Evolutionary conservation across 2,329 filamentous ascomycete species (phyloP), one percentile per base, ranked within the genome.

Genomic region (Nectriaceae sp.): DNA sequence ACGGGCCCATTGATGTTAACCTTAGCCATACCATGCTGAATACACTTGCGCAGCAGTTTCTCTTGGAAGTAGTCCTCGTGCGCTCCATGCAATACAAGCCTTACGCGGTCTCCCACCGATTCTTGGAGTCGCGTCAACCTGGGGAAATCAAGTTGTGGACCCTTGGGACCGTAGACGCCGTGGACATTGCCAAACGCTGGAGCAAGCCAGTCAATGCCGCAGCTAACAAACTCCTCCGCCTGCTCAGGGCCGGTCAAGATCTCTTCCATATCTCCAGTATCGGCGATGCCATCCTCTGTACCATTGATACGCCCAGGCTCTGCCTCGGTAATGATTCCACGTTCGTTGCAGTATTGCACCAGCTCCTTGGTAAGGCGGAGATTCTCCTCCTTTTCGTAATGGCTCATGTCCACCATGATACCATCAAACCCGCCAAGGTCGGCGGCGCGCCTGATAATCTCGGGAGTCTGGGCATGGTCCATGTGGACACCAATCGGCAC

Each of bases 381-480:
- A 61, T 89, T 89, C 69, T 88, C 85, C 46, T 78, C 84, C 56
- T 83, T 84, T 55, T 87, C 84, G 62, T 86, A 83, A 63, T 89
- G 86, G 50, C 77, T 82, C 85, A 89, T 89, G 67, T 90, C 87
- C 0, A 89, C 82, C 86, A 90, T 89, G 63, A 90, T 88, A 43
- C 75, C 78, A 63, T 89, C 87, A 55, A 89, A 89, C 0, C 74
- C 74, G 35, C 82, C 70, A 2, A 73, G 70, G 50, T 79, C 74
- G 0, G 81, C 81, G 0, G 82, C 82, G 0, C 68, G 69, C 5
- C 40, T 33, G 16, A 75, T 75, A 50, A 87, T 83, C 24, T 82
- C 75, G 45, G 77, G 76, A 21, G 80, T 77, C 59, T 87, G 83
- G 4, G 82, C 82, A 64, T 88, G 84, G 70, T 88, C 84, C 62